Base-by-base conservation (phyloP, 768 basidiomycete genomes). In the Kwoniella sp. region DNA sequence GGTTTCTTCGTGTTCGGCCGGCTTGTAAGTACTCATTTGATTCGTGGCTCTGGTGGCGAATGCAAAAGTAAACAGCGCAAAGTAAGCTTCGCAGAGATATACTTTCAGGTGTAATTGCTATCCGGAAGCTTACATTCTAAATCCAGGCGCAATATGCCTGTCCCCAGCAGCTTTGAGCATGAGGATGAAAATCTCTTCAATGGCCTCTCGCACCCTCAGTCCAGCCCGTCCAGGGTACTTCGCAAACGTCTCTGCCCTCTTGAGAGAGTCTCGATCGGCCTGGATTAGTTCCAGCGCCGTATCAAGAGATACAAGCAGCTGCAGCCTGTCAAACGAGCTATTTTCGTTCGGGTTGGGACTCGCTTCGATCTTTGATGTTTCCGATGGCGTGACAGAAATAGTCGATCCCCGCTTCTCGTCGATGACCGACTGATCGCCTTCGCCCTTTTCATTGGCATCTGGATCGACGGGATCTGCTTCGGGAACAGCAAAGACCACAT, bases 121-220 rank as follows among this genome's bases (percentile, higher is more conserved):
- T 37, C 26, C 38, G 22, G 1, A 82, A 45, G 41, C 87, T 74
- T 66, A 91, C 90, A 84, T 83, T 30, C 84, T 82, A 76, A 98
- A 99, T 0, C 93, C 96, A 29, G 86, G 86, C 0, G 83, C 83
- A 37, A 96, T 84, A 78, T 99, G 96, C 31, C 88, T 83, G 45
- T 91, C 88, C 2, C 89, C 86, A 1, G 96, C 81, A 0, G 88
- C 87, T 29, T 88, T 87, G 31, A 98, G 82, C 82, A 95, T 84
- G 48, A 94, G 83, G 34, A 93, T 89, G 65, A 97, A 97, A 3
- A 92, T 82, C 80, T 98, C 95, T 80, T 99, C 94, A 63, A 97
- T 89, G 1, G 93, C 93, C 74, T 97, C 93, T 30, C 88, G 84
- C 1, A 99, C 93, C 2, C 90, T 88, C 66, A 86, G 86, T 2